Evolutionary conservation across 176 grass and related monocot species (phyloP), one percentile per base, ranked within the genome.

Genomic region (Echinochloa phyllopogon): DNA sequence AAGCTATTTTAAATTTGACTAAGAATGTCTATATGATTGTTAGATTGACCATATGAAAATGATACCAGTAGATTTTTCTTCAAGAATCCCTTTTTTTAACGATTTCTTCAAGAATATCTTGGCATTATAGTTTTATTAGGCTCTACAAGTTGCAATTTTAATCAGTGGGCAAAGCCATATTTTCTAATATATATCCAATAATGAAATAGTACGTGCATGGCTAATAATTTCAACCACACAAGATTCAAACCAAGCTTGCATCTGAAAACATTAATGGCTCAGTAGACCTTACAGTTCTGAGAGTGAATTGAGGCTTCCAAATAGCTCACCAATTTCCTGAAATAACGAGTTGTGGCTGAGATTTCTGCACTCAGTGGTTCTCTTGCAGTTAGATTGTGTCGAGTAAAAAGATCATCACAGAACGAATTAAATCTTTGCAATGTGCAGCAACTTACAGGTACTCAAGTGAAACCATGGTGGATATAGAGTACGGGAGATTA

Each of bases 321-420:
- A 99, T 0, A 99, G 4, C 44, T 99, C 97, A 38, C 90, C 89
- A 63, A 96, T 94, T 91, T 92, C 59, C 76, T 94, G 84, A 74
- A 87, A 92, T 48, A 99, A 55, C 21, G 69, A 82, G 87, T 96
- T 99, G 73, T 96, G 94, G 74, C 94, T 96, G 83, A 99, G 83
- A 89, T 99, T 99, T 59, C 97, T 99, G 61, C 79, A 92, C 45
- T 62, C 20, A 83, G 23, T 77, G 79, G 57, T 83, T 74, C 84
- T 42, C 57, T 85, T 72, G 29, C 43, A 38, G 72, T 87, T 64
- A 84, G 90, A 60, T 66, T 55, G 33, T 67, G 45, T 56, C 45
- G 76, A 40, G 5, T 14, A 74, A 59, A 76, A 16, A 41, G 14
- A 66, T 63, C 21, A 50, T 41, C 11, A 49, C 10, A 41, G 47